A percentile compares a stretch with the other conserved stretches of the same genome.
phyloP scores from a whole-genome alignment of 495 filamentous ascomycete genomes.

The Podospora australis region DNA sequence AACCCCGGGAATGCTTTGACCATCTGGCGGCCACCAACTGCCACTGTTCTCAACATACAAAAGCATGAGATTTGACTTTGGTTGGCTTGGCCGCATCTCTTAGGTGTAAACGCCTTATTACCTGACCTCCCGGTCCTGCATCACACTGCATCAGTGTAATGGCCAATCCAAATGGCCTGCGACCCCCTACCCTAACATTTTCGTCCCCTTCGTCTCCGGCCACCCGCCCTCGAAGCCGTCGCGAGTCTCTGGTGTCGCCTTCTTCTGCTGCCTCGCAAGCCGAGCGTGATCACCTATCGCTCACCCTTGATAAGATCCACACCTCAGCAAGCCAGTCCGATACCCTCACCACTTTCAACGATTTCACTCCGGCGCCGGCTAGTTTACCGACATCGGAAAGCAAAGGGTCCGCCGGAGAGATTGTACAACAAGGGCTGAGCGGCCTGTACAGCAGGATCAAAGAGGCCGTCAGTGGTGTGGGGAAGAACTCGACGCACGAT shows the following conservation, averaged over 20 bases:
- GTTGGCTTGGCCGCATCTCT: too few relatives aligned
- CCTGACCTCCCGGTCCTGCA: neutral
- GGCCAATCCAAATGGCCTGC: constrained; percentile 17
- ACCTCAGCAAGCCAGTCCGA: constrained; percentile 72
- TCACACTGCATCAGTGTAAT: constrained; percentile 8
- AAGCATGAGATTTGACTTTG: constrained; percentile 12
- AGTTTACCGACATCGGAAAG: constrained; percentile 50
- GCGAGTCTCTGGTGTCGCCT: constrained; percentile 60
- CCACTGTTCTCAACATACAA: neutral
- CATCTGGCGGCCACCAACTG: neutral
- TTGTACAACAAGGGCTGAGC: constrained; percentile 74
- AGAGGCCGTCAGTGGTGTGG: constrained; percentile 63
- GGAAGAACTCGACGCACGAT: constrained; percentile 50
- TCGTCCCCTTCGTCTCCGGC: constrained; percentile 18
- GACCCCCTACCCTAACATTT: constrained; percentile 11
- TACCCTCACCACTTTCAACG: constrained; percentile 80
- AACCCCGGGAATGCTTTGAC: neutral
- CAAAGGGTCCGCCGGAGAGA: constrained; percentile 62
- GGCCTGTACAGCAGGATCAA: constrained; percentile 77
- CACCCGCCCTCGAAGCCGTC: constrained; percentile 36
- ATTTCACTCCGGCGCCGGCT: constrained; percentile 60
- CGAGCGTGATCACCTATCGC: constrained; percentile 64
- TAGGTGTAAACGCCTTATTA: too few relatives aligned
- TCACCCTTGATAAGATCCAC: constrained; percentile 80
- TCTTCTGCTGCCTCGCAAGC: constrained; percentile 49